Base-by-base conservation (phyloP, 495 filamentous ascomycete species). In the Penicillium simplicissimum region DNA sequence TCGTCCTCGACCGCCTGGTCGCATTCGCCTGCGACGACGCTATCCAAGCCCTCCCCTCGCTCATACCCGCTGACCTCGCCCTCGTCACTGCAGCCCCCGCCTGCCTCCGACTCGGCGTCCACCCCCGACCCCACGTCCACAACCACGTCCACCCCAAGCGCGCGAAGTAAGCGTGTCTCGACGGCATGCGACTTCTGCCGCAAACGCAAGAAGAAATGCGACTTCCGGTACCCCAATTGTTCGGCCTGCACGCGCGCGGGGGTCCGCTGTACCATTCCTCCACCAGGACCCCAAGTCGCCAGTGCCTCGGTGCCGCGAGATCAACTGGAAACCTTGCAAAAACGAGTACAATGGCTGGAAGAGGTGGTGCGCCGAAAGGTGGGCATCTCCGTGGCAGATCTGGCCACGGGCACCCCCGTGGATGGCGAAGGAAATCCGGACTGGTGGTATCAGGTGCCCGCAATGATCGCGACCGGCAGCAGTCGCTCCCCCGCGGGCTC, bases 181-280 rank as follows among this genome's bases (percentile, higher is more conserved):
- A 80, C 77, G 1, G 81, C 81, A 21, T 84, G 81, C 63, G 81
- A 83, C 57, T 80, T 82, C 36, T 84, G 81, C 70, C 76, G 81
- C 48, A 81, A 79, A 56, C 69, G 81, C 11, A 84, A 84, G 70
- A 84, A 82, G 52, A 82, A 82, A 71, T 84, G 81, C 64, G 81
- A 84, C 58, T 82, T 83, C 55, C 74, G 77, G 36, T 84, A 83
- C 43, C 81, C 81, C 34, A 82, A 80, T 59, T 84, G 81, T 58
- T 78, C 80, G 17, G 79, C 81, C 15, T 84, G 81, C 55, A 77
- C 77, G 10, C 79, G 80, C 40, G 81, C 81, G 42, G 77, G 80
- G 8, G 79, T 84, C 17, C 78, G 80, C 52, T 84, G 81, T 58
- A 80, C 77, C 47, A 77, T 80, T 31, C 75, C 76, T 13, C 76